Evolutionary conservation across 768 basidiomycete genomes (phyloP), one percentile per base, ranked within the genome.

Genomic region (Kwoniella newhampshirensis): DNA sequence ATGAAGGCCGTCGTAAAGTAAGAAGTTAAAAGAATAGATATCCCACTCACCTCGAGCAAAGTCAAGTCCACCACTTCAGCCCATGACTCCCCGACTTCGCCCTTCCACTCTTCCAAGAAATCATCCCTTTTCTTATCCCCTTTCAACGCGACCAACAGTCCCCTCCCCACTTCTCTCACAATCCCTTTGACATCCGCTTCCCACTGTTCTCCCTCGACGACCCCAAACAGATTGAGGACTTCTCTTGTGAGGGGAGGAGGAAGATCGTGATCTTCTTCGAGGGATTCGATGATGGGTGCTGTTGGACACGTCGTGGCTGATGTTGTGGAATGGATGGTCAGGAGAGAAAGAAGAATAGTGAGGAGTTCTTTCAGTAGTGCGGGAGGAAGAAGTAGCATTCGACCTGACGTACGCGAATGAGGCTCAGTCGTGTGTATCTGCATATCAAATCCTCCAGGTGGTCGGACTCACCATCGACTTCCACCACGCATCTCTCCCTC

Each of bases 11-110:
- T 37, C 30, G 44, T 48, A 54, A 25, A 15, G 25, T 51, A 27
- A 27, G 43, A 18, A 26, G 13, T 17, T 18, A 57, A 18, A 65
- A 26, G 13, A 20, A 4, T 49, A 47, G 28, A 48, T 25, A 42
- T 32, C 7, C 13, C 32, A 32, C 32, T 32, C 73, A 94, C 92
- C 43, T 81, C 80, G n/a, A 96, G 84, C 4, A 89, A 76, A 1
- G 78, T 64, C 2, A 96, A 68, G 18, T 84, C 80, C n/a, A 90
- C 83, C 2, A 77, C 52, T 1, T 81, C 74, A 53, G 82, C 82
- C 70, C 89, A 94, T 2, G 84, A 81, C 71, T 93, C 90, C 1
- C 92, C 91, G 1, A 91, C 87, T 8, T 81, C 80, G 0, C 75
- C 73, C 54, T 82, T 84, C 94, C 94, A 97, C 52, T 81, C 81